Evolutionary conservation across 2,329 filamentous ascomycete genomes (phyloP).

Genomic region (Pseudogymnoascus sp.): DNA sequence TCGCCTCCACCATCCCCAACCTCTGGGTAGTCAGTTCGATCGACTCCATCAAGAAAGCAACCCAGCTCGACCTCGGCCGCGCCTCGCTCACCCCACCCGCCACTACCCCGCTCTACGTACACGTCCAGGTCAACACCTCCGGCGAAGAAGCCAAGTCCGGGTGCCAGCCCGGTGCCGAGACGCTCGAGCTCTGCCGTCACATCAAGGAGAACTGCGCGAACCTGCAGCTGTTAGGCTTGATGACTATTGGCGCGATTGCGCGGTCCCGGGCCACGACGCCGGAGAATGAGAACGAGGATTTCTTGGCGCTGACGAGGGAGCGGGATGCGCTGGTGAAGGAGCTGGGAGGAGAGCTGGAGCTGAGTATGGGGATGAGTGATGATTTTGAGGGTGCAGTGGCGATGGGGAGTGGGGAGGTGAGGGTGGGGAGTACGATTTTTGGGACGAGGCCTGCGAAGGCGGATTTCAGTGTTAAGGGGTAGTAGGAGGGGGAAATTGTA

Average conservation of each 20-base stretch:
- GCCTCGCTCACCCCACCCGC: slow-evolving; percentile 39
- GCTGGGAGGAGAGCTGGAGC: slow-evolving; percentile 59
- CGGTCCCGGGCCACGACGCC: slow-evolving; percentile 63
- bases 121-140: slow-evolving; percentile 93
- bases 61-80: slow-evolving; percentile 69
- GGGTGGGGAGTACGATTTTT: slow-evolving; percentile 91
- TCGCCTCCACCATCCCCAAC: slow-evolving; percentile 76
- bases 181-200: slow-evolving; percentile 57
- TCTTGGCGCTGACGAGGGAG: slow-evolving; percentile 58
- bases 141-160: slow-evolving; percentile 82
- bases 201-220: slow-evolving; percentile 64
- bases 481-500: neutral
- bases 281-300: slow-evolving; percentile 88
- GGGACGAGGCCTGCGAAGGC: slow-evolving; percentile 70
- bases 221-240: slow-evolving; percentile 70
- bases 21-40: slow-evolving; percentile 89
- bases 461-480: slow-evolving; percentile 59
- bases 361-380: slow-evolving; percentile 98
- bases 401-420: slow-evolving; percentile 79
- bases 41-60: slow-evolving; percentile 80
- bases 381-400: slow-evolving; percentile 86
- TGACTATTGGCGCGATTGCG: slow-evolving; percentile 96
- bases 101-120: slow-evolving; percentile 42
- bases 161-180: slow-evolving; percentile 56
- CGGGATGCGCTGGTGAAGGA: slow-evolving; percentile 60